These are phyloP conservation scores for Arthonia radiata DNA, from an alignment of 495 filamentous ascomycete genomes.

Conservation along the genomic window DNA sequence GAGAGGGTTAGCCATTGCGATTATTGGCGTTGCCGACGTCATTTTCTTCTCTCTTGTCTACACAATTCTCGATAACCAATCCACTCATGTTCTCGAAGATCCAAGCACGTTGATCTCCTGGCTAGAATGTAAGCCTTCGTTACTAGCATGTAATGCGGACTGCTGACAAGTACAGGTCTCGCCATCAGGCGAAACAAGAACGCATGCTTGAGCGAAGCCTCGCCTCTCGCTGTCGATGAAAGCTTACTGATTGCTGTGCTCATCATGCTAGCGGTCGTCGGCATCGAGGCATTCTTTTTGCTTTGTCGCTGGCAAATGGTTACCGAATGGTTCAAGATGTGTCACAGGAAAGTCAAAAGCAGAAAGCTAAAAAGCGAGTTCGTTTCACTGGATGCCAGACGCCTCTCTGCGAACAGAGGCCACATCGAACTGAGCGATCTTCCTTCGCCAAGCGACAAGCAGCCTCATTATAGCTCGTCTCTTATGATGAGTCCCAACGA, in stretches of 20 bases:
- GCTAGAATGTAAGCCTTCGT: conserved; percentile 53
- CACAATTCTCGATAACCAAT: conserved; percentile 46
- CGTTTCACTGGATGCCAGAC: conserved; percentile 60
- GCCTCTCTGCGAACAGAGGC: conserved; percentile 34
- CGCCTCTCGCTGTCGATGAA: conserved; percentile 37
- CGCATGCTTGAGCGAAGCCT: conserved; percentile 32
- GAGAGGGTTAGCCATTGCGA: conserved; percentile 66
- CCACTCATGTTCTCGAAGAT: neutral
- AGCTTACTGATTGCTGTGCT: conserved; percentile 60
- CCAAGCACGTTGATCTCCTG: conserved; percentile 19
- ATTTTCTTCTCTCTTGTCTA: conserved; percentile 83
- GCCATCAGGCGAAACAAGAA: conserved; percentile 32
- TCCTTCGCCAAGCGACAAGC: conserved; percentile 7
- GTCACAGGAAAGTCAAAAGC: conserved; percentile 19
- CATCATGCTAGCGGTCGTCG: conserved; percentile 59
- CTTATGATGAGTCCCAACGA: too few relatives aligned
- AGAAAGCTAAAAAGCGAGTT: conserved; percentile 37
- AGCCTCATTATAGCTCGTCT: too few relatives aligned
- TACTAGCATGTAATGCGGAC: too few relatives aligned
- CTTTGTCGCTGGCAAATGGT: conserved; percentile 65
- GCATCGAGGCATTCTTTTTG: conserved; percentile 61
- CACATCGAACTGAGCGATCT: conserved; percentile 65
- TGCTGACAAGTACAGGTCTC: too few relatives aligned
- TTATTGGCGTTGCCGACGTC: conserved; percentile 70
- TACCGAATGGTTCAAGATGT: conserved; percentile 51